phyloP scores from a whole-genome alignment of 768 basidiomycete species.

The Russula abietina region DNA sequence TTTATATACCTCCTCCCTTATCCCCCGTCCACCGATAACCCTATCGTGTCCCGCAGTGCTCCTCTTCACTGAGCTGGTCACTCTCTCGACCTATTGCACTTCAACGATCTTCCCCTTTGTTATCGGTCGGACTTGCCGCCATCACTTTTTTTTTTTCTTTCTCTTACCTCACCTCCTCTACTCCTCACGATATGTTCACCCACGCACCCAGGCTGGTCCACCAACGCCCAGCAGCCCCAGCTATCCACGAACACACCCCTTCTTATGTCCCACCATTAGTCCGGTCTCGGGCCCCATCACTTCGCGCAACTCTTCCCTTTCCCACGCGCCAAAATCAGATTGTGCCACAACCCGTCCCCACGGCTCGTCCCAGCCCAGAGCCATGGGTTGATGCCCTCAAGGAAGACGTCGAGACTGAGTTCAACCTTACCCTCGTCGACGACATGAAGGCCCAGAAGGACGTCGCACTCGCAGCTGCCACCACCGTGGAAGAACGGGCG shows the following conservation, averaged over 20 bases:
- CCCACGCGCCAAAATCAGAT: conserved; percentile 17
- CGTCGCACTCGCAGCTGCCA: conserved; percentile 8
- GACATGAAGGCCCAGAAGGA: conserved; percentile 17
- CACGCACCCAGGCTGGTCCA: conserved; percentile 20
- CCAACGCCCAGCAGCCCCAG: conserved; percentile 5
- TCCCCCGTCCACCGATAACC: conserved; percentile 18
- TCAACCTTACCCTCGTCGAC: conserved; percentile 18
- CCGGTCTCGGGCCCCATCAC: conserved; percentile 14
- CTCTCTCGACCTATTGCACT: background rate
- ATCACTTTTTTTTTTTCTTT: background rate
- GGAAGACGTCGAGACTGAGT: conserved; percentile 19
- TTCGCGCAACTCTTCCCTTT: background rate
- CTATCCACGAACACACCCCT: conserved; percentile 9
- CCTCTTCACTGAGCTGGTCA: conserved; percentile 2
- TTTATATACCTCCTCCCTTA: conserved; percentile 9
- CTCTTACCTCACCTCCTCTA: background rate
- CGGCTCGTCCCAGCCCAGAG: conserved; percentile 11
- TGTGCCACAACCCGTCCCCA: background rate
- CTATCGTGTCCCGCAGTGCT: conserved; percentile 11
- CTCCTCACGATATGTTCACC: conserved; percentile 10
- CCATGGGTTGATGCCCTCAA: conserved; percentile 22
- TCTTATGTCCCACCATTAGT: background rate
- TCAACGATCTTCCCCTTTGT: conserved; percentile 1
- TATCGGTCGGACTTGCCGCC: conserved; percentile 14
- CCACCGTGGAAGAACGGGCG: conserved; percentile 3